These are phyloP conservation scores for Macrolepiota dolichaula DNA, from an alignment of 768 basidiomycete species.

Conservation along the genomic window DNA sequence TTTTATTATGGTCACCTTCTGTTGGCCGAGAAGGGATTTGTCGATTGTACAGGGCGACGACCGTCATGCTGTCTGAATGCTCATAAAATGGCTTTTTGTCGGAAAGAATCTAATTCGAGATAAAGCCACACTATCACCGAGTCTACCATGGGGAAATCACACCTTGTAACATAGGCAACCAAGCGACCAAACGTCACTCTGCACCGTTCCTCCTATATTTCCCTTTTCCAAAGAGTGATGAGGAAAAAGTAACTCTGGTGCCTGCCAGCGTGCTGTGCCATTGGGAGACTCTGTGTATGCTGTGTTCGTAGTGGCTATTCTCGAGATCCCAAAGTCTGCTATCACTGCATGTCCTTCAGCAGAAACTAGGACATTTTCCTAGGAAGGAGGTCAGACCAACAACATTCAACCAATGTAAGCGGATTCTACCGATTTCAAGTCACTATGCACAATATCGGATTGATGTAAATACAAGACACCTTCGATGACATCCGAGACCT, in stretches of 20 bases:
- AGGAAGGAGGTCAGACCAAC: not conserved
- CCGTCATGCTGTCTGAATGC: too few relatives aligned
- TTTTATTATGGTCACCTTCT: not conserved
- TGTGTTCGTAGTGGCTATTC: not conserved
- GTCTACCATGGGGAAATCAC: not conserved
- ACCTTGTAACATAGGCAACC: not conserved
- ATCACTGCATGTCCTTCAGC: not conserved
- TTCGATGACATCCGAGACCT: not conserved
- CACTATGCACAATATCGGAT: not conserved
- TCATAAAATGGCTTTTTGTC: not conserved
- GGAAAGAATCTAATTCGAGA: not conserved
- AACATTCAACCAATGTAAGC: not conserved
- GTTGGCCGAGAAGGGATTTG: not conserved
- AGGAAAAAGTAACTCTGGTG: not conserved
- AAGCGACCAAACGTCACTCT: not conserved
- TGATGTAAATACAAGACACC: not conserved
- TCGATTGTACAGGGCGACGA: not conserved
- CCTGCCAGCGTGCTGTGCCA: not conserved
- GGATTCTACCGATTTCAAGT: not conserved
- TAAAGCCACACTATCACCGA: not conserved
- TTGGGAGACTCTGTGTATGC: not conserved
- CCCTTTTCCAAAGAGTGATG: not conserved
- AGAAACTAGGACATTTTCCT: not conserved
- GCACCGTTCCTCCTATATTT: not conserved
- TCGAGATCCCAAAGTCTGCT: not conserved